A percentile compares a stretch with the other conserved stretches of the same genome.
Evolutionary conservation across 257 asterid species (phyloP).

Genomic region (Gentiana dahurica): DNA sequence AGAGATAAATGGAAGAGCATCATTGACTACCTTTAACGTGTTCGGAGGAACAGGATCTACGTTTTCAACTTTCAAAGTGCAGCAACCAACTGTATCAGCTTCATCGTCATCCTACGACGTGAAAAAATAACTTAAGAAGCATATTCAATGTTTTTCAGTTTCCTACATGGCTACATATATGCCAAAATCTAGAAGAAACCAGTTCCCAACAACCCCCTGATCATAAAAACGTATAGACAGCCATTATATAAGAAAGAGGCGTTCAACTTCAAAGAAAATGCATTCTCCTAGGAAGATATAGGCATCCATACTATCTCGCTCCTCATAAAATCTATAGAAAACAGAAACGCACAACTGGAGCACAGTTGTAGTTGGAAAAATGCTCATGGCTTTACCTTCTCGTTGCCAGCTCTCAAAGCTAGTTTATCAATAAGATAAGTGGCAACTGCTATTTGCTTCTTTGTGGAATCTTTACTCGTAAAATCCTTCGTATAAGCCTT

Average conservation of each 20-base stretch:
- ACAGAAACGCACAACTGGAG: too few species aligned
- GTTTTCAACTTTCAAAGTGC: conserved; percentile 95
- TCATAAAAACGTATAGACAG: too few species aligned
- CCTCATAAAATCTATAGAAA: too few species aligned
- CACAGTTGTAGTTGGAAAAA: not conserved
- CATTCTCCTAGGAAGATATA: not conserved
- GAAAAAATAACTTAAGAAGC: not conserved
- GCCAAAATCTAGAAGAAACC: too few species aligned
- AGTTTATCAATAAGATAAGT: conserved; percentile 96
- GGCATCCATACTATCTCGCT: too few species aligned
- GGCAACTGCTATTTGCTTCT: conserved; percentile 96
- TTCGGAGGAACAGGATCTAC: conserved; percentile 92
- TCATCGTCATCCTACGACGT: conserved; percentile 86
- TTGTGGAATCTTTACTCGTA: conserved; percentile 58
- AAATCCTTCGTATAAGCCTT: conserved; percentile 67
- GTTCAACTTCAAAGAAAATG: not conserved
- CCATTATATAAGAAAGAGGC: not conserved
- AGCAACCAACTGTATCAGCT: conserved; percentile 99
- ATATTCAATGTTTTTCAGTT: too few species aligned
- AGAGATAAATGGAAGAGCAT: not conserved
- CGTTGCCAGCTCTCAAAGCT: conserved; percentile 99
- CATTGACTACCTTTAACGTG: conserved; percentile 57
- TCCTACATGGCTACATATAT: too few species aligned
- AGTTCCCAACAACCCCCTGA: too few species aligned
- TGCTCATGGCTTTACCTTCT: conserved; percentile 44